Conservation (phyloP, 1,284 basidiomycete species). For the Tilletia walkeri region DNA sequence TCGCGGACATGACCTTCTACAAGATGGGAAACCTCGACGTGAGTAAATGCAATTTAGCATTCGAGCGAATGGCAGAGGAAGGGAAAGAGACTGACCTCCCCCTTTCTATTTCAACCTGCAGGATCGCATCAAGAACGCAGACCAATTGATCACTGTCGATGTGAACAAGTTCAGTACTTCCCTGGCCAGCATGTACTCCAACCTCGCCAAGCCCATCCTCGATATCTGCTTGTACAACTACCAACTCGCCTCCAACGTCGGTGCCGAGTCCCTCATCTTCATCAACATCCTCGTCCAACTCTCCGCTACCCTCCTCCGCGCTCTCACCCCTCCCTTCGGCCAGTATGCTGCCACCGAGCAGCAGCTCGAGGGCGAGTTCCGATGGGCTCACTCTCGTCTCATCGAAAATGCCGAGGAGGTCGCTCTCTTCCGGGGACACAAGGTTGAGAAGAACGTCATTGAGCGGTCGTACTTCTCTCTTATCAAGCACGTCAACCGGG, state of each 20-base stretch:
- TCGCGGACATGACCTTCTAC: constrained; percentile 80
- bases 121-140: constrained; percentile 92
- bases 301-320: constrained; percentile 42
- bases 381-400: constrained; percentile 89
- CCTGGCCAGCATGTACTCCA: constrained; percentile 81
- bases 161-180: constrained; percentile 88
- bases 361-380: constrained; percentile 75
- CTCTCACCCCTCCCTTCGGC: constrained; percentile 83
- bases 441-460: constrained; percentile 86
- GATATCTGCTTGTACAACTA: constrained; percentile 95
- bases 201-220: constrained; percentile 72
- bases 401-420: constrained; percentile 90
- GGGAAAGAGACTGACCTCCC: constrained; percentile 42
- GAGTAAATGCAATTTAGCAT: neutral
- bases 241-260: constrained; percentile 87
- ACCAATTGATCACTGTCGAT: constrained; percentile 96
- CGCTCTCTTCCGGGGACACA: constrained; percentile 86
- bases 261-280: constrained; percentile 84
- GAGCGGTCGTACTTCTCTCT: constrained; percentile 86
- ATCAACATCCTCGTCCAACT: constrained; percentile 79
- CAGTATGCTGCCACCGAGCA: constrained; percentile 74
- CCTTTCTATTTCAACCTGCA: constrained; percentile 61
- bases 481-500: constrained; percentile 81
- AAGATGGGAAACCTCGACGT: constrained; percentile 70
- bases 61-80: too few relatives aligned